Evolutionary conservation across 768 basidiomycete species (phyloP).

Genomic region (Mycena indigotica): DNA sequence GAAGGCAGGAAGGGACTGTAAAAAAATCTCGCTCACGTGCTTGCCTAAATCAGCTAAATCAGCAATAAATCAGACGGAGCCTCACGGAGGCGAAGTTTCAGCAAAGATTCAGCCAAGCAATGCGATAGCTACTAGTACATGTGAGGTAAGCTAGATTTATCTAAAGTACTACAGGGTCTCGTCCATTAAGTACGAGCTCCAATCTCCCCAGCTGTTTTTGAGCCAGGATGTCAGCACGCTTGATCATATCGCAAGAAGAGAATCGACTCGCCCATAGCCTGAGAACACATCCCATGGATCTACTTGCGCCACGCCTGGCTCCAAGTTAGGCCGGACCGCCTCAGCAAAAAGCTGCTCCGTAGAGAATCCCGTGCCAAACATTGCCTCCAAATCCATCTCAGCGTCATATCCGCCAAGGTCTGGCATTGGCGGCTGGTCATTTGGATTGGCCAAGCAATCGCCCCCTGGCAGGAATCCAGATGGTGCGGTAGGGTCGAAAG

Average conservation of each 20-base stretch:
- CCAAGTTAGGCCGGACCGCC: neutral
- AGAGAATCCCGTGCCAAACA: neutral
- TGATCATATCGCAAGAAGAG: too few species aligned
- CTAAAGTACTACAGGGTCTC: neutral
- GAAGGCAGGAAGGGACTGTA: too few species aligned
- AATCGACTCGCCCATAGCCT: neutral
- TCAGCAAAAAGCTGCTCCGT: neutral
- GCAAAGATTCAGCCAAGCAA: too few species aligned
- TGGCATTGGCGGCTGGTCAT: neutral
- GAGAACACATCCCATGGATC: neutral
- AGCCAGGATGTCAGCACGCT: too few species aligned
- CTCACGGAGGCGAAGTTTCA: too few species aligned
- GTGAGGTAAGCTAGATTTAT: neutral
- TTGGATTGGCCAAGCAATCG: neutral
- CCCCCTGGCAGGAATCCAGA: neutral
- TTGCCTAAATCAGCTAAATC: too few species aligned
- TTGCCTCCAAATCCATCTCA: neutral
- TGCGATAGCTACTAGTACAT: too few species aligned
- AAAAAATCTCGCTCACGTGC: too few species aligned
- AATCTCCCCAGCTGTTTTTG: neutral
- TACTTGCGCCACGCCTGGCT: neutral
- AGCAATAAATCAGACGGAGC: too few species aligned
- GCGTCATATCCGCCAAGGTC: neutral
- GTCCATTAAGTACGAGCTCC: neutral
- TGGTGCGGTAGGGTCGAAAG: neutral